These are phyloP conservation scores for Penicillium hesseltinei DNA, from an alignment of 2,329 filamentous ascomycete genomes.

Conservation along the genomic window DNA sequence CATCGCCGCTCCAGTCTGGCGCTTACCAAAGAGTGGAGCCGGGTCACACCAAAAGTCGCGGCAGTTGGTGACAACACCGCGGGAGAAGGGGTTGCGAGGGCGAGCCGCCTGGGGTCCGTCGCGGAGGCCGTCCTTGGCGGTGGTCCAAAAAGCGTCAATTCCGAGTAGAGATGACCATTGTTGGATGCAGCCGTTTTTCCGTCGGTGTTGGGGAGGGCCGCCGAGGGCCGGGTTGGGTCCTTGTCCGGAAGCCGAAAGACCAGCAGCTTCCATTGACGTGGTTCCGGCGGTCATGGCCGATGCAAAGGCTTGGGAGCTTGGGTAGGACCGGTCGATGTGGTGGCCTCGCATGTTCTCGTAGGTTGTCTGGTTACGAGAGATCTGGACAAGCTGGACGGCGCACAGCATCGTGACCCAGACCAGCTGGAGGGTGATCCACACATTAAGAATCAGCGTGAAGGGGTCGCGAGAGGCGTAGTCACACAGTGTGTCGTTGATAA, in stretches of 20 bases:
- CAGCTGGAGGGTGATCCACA: conserved; percentile 81
- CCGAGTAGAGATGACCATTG: conserved; percentile 84
- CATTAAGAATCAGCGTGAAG: conserved; percentile 74
- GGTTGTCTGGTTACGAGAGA: conserved; percentile 89
- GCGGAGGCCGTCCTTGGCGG: conserved; percentile 70
- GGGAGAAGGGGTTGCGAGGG: conserved; percentile 77
- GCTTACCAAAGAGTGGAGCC: conserved; percentile 72
- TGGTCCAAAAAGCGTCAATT: conserved; percentile 90
- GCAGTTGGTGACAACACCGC: conserved; percentile 83
- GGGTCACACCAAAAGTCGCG: conserved; percentile 96
- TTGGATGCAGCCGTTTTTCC: conserved; percentile 63
- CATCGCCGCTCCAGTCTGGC: conserved; percentile 70
- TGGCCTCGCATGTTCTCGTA: conserved; percentile 94
- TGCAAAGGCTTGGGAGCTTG: conserved; percentile 59
- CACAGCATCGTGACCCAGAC: conserved; percentile 98
- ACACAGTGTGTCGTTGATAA: conserved; percentile 75
- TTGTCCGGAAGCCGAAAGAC: conserved; percentile 65
- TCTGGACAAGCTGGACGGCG: conserved; percentile 88
- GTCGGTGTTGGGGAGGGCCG: conserved; percentile 51
- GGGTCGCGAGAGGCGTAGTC: conserved; percentile 74
- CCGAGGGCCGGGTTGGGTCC: conserved; percentile 58
- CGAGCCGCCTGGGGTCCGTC: conserved; percentile 49
- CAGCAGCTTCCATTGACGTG: conserved; percentile 64
- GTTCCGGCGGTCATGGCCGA: conserved; percentile 68
- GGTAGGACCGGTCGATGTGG: conserved; percentile 56